phyloP scores from a whole-genome alignment of 345 rosid species.

The Arabidopsis suecica region DNA sequence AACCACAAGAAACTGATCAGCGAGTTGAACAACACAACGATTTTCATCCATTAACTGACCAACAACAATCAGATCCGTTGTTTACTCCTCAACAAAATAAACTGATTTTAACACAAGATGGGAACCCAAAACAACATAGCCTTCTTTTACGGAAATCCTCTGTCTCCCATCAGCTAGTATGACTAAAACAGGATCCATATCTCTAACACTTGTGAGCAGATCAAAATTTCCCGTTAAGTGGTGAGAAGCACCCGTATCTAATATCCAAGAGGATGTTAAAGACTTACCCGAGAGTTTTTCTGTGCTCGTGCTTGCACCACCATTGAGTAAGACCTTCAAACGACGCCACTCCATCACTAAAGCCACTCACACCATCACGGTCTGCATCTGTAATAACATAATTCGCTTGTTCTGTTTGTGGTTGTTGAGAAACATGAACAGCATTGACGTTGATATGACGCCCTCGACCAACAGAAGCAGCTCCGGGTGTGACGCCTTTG shows the following conservation, averaged over 20 bases:
- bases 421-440: neutral
- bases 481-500: neutral
- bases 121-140: neutral
- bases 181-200: neutral
- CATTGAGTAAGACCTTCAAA: neutral
- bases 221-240: neutral
- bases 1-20: neutral
- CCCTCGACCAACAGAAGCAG: neutral
- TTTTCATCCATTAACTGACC: neutral
- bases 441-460: neutral
- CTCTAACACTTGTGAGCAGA: fast-evolving
- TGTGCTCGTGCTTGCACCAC: neutral
- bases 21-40: neutral
- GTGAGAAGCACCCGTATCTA: neutral
- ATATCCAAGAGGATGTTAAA: neutral
- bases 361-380: neutral
- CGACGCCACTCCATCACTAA: neutral
- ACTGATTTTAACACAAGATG: neutral
- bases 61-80: neutral
- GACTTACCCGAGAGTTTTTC: neutral
- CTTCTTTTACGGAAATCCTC: fast-evolving
- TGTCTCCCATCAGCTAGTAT: neutral
- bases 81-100: neutral
- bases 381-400: neutral
- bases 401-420: neutral